Evolutionary conservation across 345 rosid genomes (phyloP), one percentile per base, ranked within the genome.

Genomic region (Luvunga scandens): DNA sequence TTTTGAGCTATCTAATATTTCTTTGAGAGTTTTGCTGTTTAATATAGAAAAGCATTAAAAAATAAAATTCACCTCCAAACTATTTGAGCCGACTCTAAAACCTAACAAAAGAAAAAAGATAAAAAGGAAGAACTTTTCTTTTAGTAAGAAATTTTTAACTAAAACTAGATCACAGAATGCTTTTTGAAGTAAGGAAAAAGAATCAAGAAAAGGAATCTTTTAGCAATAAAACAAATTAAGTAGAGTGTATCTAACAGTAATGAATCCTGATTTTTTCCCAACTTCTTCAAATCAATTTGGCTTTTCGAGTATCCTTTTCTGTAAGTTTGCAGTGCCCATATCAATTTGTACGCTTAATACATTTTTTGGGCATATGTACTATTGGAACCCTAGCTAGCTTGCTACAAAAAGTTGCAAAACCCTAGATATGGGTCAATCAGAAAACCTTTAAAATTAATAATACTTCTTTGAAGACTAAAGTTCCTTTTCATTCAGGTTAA

Each of bases 141-240:
- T 73, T 8, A 42, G 13, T 62, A n/a, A n/a, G n/a, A n/a, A n/a
- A n/a, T n/a, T n/a, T n/a, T n/a, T n/a, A n/a, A 55, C 75, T 27
- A 69, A 55, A 76, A 76, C 62, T 22, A 38, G 60, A 81, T 42
- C 27, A 71, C 50, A 81, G 21, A 42, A 77, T 67, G 31, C 78
- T 4, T 50, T 12, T 63, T 74, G 60, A 45, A 38, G 45, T 70
- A 57, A 56, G 19, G 21, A 48, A 39, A 39, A 60, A 22, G 48
- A 66, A 16, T 25, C 12, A 31, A 66, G 74, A 5, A 60, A 31
- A 28, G 45, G 60, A 77, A 59, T 77, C 75, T 59, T 60, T 21
- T 45, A 19, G 61, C 25, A 4, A 24, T 57, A 34, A 63, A 63
- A 27, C 19, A 75, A 22, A 65, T 21, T 28, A 30, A 12, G 24